Conservation (phyloP, 1,139 yeast genomes). For the Suhomyces coccinellae region DNA sequence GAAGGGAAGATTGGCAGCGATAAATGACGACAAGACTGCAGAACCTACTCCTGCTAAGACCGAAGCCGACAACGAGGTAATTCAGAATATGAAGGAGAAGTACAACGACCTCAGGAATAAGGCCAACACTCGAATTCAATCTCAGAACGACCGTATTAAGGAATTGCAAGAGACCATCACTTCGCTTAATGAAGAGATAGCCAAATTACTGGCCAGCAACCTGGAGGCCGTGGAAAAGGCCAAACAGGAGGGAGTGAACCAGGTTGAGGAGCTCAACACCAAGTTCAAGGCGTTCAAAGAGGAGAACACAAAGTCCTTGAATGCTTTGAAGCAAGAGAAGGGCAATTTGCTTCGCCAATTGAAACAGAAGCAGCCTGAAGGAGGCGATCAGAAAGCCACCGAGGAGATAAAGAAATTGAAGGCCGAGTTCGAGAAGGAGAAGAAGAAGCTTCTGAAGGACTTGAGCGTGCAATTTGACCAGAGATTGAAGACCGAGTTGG, state of each 20-base stretch:
- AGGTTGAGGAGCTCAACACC: constrained; percentile 8
- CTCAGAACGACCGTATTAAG: constrained; percentile 25
- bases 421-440: constrained; percentile 21
- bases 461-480: constrained; percentile 16
- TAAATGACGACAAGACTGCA: not conserved
- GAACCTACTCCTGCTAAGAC: not conserved
- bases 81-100: constrained; percentile 28
- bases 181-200: constrained; percentile 15
- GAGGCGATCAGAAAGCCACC: constrained; percentile 1
- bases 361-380: constrained; percentile 4
- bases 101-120: constrained; percentile 32
- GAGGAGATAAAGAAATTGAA: constrained; percentile 15
- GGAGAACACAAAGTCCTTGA: constrained; percentile 11
- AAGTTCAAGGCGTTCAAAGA: constrained; percentile 11
- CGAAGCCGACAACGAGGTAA: constrained; percentile 19
- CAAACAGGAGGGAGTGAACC: constrained; percentile 5
- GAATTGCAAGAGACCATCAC: constrained; percentile 25
- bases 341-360: constrained; percentile 12
- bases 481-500: constrained; percentile 5
- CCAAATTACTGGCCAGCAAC: constrained; percentile 11
- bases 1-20: constrained; percentile 19
- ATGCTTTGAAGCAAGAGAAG: constrained; percentile 16
- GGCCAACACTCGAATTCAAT: constrained; percentile 25
- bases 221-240: constrained; percentile 9
- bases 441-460: constrained; percentile 15